Evolutionary conservation across 1,284 basidiomycete genomes (phyloP), one percentile per base, ranked within the genome.

Genomic region (Austroboletus niveus): DNA sequence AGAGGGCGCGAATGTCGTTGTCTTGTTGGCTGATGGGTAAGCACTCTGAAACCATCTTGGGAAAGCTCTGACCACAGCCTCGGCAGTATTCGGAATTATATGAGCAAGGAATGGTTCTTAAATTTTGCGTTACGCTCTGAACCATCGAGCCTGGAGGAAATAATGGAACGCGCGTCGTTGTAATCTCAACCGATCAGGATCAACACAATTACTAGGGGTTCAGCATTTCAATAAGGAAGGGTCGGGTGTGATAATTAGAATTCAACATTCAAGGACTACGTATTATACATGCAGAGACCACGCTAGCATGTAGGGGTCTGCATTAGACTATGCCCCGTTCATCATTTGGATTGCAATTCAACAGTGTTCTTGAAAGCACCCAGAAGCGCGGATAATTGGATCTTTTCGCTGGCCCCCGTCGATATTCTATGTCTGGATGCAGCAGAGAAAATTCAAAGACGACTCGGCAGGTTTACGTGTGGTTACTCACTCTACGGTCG

Each of bases 351-450:
- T 20, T 82, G 78, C 46, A 89, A 60, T 62, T 97, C 92, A 5
- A 98, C 89, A 0, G 93, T 85, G 48, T 93, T 87, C 72, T 99
- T 99, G 76, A 98, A 96, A 9, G 91, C 90, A 3, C 91, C 95
- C 2, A 99, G 74, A 55, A 99, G 71, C 1, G 94, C 94, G 2
- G 93, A 93, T 51, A 99, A 69, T 66, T 99, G 97, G 52, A 99
- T 85, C 64, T 94, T 98, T 69, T 99, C 97, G 56, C 77, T 95
- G 2, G 89, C 94, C 4, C 97, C 96, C 0, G 94, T 89, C 1
- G 94, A 94, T 14, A 99, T 74, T 45, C 97, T 85, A 69, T 98
- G 87, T 68, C 95, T 97, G 47, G 6, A 30, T 27, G 47, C 43
- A 60, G 52, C 45, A 34, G 27, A 45, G 31, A 22, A 30, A 27